These are phyloP conservation scores for Fusarium albosuccineum DNA, from an alignment of 2,329 filamentous ascomycete genomes.

Conservation along the genomic window DNA sequence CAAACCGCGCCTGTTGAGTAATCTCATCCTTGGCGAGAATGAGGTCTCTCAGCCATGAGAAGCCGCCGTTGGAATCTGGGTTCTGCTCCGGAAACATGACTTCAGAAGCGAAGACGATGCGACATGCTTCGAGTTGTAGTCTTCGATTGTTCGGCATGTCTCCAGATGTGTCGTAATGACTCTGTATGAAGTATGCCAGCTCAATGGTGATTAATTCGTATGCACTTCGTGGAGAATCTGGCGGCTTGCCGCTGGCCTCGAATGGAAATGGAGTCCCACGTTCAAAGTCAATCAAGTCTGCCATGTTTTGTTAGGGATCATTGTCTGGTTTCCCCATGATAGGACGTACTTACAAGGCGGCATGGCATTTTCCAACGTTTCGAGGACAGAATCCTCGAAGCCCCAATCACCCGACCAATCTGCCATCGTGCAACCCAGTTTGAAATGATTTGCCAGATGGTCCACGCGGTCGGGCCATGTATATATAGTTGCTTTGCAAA, in stretches of 20 bases:
- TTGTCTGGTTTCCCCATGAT: too few relatives aligned
- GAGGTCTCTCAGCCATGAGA: slow-evolving; percentile 33
- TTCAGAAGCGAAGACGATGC: slow-evolving; percentile 41
- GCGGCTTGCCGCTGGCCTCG: slow-evolving; percentile 26
- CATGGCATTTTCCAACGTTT: slow-evolving; percentile 56
- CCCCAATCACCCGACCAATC: slow-evolving; percentile 60
- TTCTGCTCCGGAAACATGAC: slow-evolving; percentile 20
- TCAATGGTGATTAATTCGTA: slow-evolving; percentile 42
- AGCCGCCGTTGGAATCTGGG: slow-evolving; percentile 11
- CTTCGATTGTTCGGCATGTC: slow-evolving; percentile 25
- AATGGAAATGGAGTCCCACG: slow-evolving; percentile 36
- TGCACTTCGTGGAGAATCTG: slow-evolving; percentile 37
- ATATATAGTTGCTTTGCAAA: slow-evolving; percentile 53
- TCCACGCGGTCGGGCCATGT: slow-evolving; percentile 53
- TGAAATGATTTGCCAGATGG: slow-evolving; percentile 59
- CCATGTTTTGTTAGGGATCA: fast-evolving
- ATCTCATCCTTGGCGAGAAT: slow-evolving; percentile 23
- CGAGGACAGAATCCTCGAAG: slow-evolving; percentile 53
- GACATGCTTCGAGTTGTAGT: slow-evolving; percentile 34
- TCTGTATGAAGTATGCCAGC: slow-evolving; percentile 38
- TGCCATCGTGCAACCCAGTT: slow-evolving; percentile 55
- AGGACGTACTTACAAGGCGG: slow-evolving; percentile 55
- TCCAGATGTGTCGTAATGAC: slow-evolving; percentile 24
- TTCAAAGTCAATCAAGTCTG: slow-evolving; percentile 41
- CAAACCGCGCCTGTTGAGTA: slow-evolving; percentile 27